These are phyloP conservation scores for Fusarium sp. DNA, from an alignment of 2,329 filamentous ascomycete genomes.

Conservation along the genomic window DNA sequence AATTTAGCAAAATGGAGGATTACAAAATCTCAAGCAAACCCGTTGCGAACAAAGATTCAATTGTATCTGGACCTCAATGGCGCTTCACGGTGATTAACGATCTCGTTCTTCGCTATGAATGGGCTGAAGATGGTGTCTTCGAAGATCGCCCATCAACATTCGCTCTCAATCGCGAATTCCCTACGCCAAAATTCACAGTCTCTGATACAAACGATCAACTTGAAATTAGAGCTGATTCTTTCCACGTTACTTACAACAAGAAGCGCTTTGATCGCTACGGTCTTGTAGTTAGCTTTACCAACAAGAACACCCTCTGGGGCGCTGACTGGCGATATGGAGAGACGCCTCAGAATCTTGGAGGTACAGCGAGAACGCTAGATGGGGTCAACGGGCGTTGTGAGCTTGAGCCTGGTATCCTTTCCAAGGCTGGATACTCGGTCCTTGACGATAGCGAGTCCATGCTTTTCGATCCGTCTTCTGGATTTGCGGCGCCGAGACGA, in stretches of 20 bases:
- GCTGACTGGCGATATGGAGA: slow-evolving; percentile 60
- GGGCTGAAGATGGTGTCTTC: slow-evolving; percentile 68
- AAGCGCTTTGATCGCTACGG: slow-evolving; percentile 63
- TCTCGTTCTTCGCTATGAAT: slow-evolving; percentile 69
- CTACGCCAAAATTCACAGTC: slow-evolving; percentile 58
- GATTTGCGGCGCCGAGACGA: slow-evolving; percentile 61
- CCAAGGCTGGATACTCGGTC: slow-evolving; percentile 60
- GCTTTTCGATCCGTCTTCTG: slow-evolving; percentile 63
- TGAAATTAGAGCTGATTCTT: slow-evolving; percentile 65
- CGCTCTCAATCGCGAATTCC: slow-evolving; percentile 63
- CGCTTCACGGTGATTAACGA: slow-evolving; percentile 70
- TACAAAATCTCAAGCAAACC: slow-evolving; percentile 37
- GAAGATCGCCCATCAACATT: slow-evolving; percentile 72
- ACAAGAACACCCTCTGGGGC: slow-evolving; percentile 55
- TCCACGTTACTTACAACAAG: slow-evolving; percentile 69
- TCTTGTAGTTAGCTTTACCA: slow-evolving; percentile 57
- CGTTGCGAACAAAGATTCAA: slow-evolving; percentile 27
- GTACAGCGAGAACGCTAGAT: slow-evolving; percentile 67
- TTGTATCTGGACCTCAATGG: slow-evolving; percentile 53
- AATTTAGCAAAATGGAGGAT: slow-evolving; percentile 27
- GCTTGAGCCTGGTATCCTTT: slow-evolving; percentile 63
- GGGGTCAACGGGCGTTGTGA: slow-evolving; percentile 61
- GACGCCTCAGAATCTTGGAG: slow-evolving; percentile 53
- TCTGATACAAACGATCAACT: slow-evolving; percentile 59
- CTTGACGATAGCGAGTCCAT: slow-evolving; percentile 67